Evolutionary conservation across 2,329 filamentous ascomycete genomes (phyloP), one percentile per base, ranked within the genome.

Genomic region (Pestalotiopsis sp.): DNA sequence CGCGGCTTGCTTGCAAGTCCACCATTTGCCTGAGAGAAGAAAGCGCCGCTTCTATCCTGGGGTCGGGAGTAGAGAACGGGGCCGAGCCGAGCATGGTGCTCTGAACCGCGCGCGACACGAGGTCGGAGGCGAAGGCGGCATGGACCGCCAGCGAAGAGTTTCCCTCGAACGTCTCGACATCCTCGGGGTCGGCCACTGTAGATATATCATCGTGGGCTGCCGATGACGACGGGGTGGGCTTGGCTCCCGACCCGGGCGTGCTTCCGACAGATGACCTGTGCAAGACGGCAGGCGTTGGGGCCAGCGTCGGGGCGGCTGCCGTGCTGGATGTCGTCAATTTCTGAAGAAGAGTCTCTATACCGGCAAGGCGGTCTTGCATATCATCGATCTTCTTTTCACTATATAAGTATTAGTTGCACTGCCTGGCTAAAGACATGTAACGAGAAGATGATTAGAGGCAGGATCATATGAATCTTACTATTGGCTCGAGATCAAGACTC

Each of bases 401-500:
- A 57, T 41, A 20, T 5, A 6, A n/a, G 23, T 17, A 39, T 65
- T 17, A 65, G 41, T 65, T 4, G n/a, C 27, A 2, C 45, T 23
- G 17, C 17, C 20, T 2, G 45, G 17, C 45, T 23, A 4, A 17
- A 20, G 17, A n/a, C 20, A 9, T 52, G 9, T 4, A 4, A n/a
- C 4, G 17, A 7, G 45, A 20, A 49, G 7, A 52, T n/a, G 20
- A 52, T 9, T 52, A 59, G 49, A 60, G 52, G 66, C 45, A n/a
- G 23, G 61, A 13, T 23, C 57, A 13, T 41, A 27, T 45, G 80
- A 85, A 52, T 52, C 45, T 72, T 78, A 89, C 87, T 89, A 89
- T 83, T 89, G 87, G 58, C 86, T 87, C 2, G 87, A 89, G 69
- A 89, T 89, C 70, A 89, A 80, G 52, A 89, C 87, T 66, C 87